A percentile compares a stretch with the other conserved stretches of the same genome.
Evolutionary conservation across 2,329 filamentous ascomycete species (phyloP).

Genomic region (Escovopsis weberi): DNA sequence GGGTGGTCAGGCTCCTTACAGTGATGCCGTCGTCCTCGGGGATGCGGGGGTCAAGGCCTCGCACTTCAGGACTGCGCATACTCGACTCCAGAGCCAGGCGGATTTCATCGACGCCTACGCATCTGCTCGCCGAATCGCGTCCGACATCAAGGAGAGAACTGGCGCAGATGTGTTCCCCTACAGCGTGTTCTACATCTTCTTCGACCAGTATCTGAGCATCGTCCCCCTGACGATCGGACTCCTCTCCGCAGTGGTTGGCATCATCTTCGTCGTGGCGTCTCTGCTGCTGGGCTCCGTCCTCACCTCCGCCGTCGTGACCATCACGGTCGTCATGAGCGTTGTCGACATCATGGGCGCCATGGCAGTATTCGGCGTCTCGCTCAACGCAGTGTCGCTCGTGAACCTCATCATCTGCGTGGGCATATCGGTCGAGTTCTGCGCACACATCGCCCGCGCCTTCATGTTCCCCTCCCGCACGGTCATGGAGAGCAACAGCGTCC

Average conservation of each 20-base stretch:
- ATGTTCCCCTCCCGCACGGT: constrained; percentile 78
- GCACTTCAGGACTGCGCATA: constrained; percentile 86
- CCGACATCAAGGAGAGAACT: constrained; percentile 56
- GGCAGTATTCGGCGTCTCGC: constrained; percentile 73
- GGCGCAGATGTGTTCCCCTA: constrained; percentile 85
- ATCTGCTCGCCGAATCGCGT: constrained; percentile 74
- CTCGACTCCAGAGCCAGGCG: constrained; percentile 69
- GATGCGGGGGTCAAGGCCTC: constrained; percentile 58
- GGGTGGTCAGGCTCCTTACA: constrained; percentile 77
- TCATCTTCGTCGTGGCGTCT: constrained; percentile 71
- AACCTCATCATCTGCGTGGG: constrained; percentile 96
- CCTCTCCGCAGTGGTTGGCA: constrained; percentile 66
- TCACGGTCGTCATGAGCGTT: constrained; percentile 85
- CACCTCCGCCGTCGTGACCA: constrained; percentile 69
- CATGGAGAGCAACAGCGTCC: constrained; percentile 61
- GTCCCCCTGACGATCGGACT: constrained; percentile 65
- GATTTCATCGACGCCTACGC: constrained; percentile 91
- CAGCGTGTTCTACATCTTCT: constrained; percentile 97
- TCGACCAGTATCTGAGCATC: constrained; percentile 88
- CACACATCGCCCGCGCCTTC: constrained; percentile 89
- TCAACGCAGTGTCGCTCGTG: constrained; percentile 90
- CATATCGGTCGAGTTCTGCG: constrained; percentile 94
- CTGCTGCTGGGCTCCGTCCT: constrained; percentile 69
- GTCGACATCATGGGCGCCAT: constrained; percentile 91
- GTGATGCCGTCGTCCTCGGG: constrained; percentile 70